Conservation (phyloP, 129 eudicot species). For the Centaurea solstitialis region DNA sequence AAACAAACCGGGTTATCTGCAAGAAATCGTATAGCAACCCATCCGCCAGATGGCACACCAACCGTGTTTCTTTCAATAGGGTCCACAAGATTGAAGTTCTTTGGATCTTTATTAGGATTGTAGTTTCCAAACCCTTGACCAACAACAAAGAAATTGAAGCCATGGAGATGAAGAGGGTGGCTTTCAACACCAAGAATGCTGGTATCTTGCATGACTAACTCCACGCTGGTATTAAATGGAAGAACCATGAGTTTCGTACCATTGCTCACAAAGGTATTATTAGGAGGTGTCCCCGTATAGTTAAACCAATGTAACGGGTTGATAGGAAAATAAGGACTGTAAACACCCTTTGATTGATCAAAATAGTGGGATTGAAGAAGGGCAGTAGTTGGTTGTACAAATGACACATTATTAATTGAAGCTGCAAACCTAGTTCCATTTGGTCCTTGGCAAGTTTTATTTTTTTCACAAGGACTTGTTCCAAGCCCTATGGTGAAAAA, state of each 20-base stretch:
- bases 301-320: slow-evolving; percentile 55
- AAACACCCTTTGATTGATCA: slow-evolving; percentile 32
- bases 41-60: slow-evolving; percentile 88
- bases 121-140: slow-evolving; percentile 76
- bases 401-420: slow-evolving; percentile 35
- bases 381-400: slow-evolving; percentile 28
- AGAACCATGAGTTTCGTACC: slow-evolving; percentile 63
- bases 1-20: slow-evolving; percentile 82
- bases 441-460: slow-evolving; percentile 44
- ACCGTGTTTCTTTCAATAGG: slow-evolving; percentile 90
- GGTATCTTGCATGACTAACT: slow-evolving; percentile 61
- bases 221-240: slow-evolving; percentile 50
- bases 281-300: slow-evolving; percentile 63
- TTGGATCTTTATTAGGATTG: slow-evolving; percentile 56
- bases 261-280: slow-evolving; percentile 57
- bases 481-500: slow-evolving; percentile 40
- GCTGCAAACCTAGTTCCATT: slow-evolving; percentile 36
- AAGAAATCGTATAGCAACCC: slow-evolving; percentile 73
- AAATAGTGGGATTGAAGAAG: slow-evolving; percentile 40
- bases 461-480: slow-evolving; percentile 28
- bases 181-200: slow-evolving; percentile 57
- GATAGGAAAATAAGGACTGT: slow-evolving; percentile 46
- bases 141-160: slow-evolving; percentile 73
- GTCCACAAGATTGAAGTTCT: slow-evolving; percentile 70
- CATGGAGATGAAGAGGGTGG: slow-evolving; percentile 73